These are phyloP conservation scores for Tricladium varicosporioides DNA, from an alignment of 2,329 filamentous ascomycete species.

Conservation along the genomic window DNA sequence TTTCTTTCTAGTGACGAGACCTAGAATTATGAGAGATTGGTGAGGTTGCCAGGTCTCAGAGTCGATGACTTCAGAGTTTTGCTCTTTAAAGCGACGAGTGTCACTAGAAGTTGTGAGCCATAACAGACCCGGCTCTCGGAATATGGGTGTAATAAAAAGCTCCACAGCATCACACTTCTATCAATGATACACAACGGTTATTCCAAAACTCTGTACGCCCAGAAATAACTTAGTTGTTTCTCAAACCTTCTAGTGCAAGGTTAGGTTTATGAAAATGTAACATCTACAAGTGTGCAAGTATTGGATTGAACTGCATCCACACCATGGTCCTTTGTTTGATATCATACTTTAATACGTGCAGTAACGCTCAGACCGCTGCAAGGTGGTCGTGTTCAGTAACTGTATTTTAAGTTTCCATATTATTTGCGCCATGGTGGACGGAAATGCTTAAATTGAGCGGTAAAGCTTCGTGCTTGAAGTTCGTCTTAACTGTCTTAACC, in stretches of 20 bases:
- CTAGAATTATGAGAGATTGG: not conserved
- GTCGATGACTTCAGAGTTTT: no score
- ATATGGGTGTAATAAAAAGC: not conserved
- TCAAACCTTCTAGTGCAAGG: not conserved
- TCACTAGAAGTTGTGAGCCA: no score
- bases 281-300: not conserved
- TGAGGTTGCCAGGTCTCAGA: no score
- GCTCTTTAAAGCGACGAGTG: no score
- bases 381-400: not conserved
- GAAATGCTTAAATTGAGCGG: not conserved
- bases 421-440: not conserved
- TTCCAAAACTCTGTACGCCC: no score
- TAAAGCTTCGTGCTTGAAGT: not conserved
- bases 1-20: not conserved
- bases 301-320: not conserved
- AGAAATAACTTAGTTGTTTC: not conserved
- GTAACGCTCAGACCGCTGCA: no score
- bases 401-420: not conserved
- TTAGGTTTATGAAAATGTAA: not conserved
- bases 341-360: not conserved
- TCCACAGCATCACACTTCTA: not conserved
- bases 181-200: no score
- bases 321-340: not conserved
- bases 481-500: not conserved
- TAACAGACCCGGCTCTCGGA: not conserved